Base-by-base conservation (phyloP, 495 filamentous ascomycete species). In the Aspergillus kassunensis region DNA sequence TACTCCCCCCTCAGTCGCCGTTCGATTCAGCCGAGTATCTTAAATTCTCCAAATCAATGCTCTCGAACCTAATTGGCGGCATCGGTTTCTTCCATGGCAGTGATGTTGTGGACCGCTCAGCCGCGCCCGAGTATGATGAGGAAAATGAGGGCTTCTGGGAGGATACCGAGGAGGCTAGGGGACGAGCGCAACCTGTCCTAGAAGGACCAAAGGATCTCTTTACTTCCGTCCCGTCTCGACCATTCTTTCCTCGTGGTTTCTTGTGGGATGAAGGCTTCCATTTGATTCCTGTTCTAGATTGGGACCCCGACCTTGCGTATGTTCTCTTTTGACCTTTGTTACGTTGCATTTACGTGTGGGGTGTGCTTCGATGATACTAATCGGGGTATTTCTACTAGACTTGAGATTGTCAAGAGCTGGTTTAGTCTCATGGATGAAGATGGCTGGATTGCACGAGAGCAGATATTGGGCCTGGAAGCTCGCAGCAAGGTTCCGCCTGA, bases 251-350 rank as follows among this genome's bases (percentile, higher is more conserved):
- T 0, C 75, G 93, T 61, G 93, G 93, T 0, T 98, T 98, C 68
- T 76, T 96, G 7, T 98, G 93, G 93, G 93, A 98, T 65, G 93
- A 98, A 62, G 93, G 93, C 2, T 98, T 97, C 70, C 93, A 98
- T 62, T 75, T 97, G 29, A 78, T 97, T 48, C 95, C 95, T 15
- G 81, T 98, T 39, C 79, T 87, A 18, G 95, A 97, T 57, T 98
- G 89, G 82, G 93, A 98, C 61, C 83, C 88, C 27, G 91, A 96
- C 64, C 80, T 98, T 40, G 85, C 89, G 72, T 82, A 70, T 36
- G 78, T 71, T 20, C 10, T 23, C 12, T 9, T 18, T 30, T 4
- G 19, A 23, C 16, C 12, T 0, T 13, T 41, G 20, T 10, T 55
- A 36, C 21, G 15, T 39, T 42, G 10, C 15, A 12, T 7, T 24